These are phyloP conservation scores for Orychophragmus violaceus DNA, from an alignment of 345 rosid genomes.

Conservation along the genomic window DNA sequence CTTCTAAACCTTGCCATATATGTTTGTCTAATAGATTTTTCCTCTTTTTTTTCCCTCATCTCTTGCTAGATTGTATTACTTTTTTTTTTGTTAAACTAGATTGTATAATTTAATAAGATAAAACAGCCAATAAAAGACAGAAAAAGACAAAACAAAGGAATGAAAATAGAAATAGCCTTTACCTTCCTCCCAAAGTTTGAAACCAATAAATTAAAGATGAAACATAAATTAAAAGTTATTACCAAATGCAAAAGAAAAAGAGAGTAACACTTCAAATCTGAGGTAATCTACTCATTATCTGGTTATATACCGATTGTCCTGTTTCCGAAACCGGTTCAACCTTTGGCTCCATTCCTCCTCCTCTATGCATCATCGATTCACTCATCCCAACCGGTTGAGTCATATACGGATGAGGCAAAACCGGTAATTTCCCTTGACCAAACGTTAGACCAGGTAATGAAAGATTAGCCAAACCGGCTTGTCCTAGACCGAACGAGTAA, in stretches of 20 bases:
- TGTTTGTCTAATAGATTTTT: no score
- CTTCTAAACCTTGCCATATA: no score
- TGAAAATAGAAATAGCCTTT: constrained; percentile 4
- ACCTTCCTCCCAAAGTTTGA: constrained; percentile 23
- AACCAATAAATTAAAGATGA: constrained; percentile 9
- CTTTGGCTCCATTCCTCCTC: constrained; percentile 68
- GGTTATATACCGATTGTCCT: constrained; percentile 58
- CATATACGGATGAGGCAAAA: constrained; percentile 57
- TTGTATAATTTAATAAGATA: neutral
- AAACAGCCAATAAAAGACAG: neutral
- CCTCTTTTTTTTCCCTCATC: neutral
- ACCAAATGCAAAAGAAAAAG: constrained; percentile 10
- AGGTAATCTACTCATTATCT: constrained; percentile 78
- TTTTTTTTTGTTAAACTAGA: no score
- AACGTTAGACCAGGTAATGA: constrained; percentile 61
- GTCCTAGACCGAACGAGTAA: constrained; percentile 65
- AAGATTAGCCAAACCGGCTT: constrained; percentile 52
- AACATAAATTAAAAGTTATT: neutral
- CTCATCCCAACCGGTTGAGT: constrained; percentile 57
- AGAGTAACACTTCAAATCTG: constrained; percentile 20
- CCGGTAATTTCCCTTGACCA: constrained; percentile 58
- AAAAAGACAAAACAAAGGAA: neutral
- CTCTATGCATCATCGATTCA: constrained; percentile 60
- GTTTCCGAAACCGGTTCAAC: constrained; percentile 68
- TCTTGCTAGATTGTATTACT: neutral